These are phyloP conservation scores for Cercospora zeae-maydis DNA, from an alignment of 2,329 filamentous ascomycete species.

Conservation along the genomic window DNA sequence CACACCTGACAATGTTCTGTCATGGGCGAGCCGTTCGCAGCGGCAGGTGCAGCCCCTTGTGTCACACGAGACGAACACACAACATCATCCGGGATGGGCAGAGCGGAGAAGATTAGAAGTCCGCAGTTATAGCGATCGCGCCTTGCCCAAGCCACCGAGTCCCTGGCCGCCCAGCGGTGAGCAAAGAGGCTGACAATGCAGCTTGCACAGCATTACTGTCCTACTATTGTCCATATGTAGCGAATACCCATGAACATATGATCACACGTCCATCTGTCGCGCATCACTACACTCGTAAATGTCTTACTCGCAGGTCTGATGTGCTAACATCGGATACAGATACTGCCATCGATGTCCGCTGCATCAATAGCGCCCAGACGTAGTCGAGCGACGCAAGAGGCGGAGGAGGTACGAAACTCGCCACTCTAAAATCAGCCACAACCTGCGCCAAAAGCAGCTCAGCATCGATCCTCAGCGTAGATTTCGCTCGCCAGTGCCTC, in stretches of 20 bases:
- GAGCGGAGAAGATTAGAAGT: not conserved
- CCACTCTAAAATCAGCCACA: too few relatives aligned
- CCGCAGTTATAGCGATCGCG: constrained; percentile 3
- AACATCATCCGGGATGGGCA: not conserved
- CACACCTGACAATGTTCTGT: not conserved
- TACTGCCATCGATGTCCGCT: too few relatives aligned
- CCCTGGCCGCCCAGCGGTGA: not conserved
- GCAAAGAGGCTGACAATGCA: not conserved
- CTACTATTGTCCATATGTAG: not conserved
- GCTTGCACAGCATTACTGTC: not conserved
- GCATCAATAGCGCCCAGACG: too few relatives aligned
- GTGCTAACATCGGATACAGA: too few relatives aligned
- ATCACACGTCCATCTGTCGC: too few relatives aligned
- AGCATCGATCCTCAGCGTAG: too few relatives aligned
- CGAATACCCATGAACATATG: not conserved
- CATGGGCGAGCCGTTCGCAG: constrained; percentile 2
- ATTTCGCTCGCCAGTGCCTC: too few relatives aligned
- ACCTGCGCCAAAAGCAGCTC: too few relatives aligned
- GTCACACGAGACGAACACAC: not conserved
- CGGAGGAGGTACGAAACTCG: too few relatives aligned
- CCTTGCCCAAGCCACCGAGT: not conserved
- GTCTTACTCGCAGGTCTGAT: too few relatives aligned
- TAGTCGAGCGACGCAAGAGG: too few relatives aligned
- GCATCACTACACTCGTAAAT: too few relatives aligned
- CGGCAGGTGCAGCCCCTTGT: not conserved